These are phyloP conservation scores for Lactarius sp. DNA, from an alignment of 768 basidiomycete species.

Conservation along the genomic window DNA sequence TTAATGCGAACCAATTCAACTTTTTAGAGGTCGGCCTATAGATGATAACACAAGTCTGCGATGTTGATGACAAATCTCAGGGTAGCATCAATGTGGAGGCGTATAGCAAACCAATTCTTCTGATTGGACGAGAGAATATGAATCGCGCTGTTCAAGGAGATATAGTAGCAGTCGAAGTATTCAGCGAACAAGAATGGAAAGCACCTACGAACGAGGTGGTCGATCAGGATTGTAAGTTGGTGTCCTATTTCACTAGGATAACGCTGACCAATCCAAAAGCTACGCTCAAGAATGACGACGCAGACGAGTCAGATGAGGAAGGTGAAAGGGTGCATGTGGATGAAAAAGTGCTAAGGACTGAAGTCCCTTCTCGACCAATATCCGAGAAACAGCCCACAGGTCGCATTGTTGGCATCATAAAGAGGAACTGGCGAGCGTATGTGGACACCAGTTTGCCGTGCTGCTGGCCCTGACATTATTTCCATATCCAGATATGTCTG, in stretches of 20 bases:
- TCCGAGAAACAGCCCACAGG: constrained; percentile 87
- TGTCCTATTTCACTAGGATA: not conserved
- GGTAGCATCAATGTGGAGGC: constrained; percentile 75
- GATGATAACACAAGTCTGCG: not conserved
- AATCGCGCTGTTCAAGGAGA: constrained; percentile 95
- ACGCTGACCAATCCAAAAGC: constrained; percentile 38
- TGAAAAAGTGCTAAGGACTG: constrained; percentile 30
- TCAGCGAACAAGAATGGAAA: constrained; percentile 87
- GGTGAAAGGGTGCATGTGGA: constrained; percentile 37
- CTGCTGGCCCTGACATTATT: constrained; percentile 1
- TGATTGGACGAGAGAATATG: constrained; percentile 89
- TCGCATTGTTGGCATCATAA: constrained; percentile 83
- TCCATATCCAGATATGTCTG: constrained; percentile 71
- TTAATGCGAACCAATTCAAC: constrained; percentile 93
- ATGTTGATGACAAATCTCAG: constrained; percentile 34
- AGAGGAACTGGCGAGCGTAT: constrained; percentile 93
- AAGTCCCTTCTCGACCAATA: constrained; percentile 29
- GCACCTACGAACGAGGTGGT: constrained; percentile 89
- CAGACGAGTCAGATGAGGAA: constrained; percentile 66
- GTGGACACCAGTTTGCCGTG: constrained; percentile 32
- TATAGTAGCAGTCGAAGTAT: constrained; percentile 84
- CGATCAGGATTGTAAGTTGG: constrained; percentile 75
- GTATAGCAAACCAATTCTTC: constrained; percentile 71
- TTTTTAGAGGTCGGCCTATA: constrained; percentile 75
- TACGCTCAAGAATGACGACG: constrained; percentile 82